Evolutionary conservation across 23 red algal genomes (phyloP), one percentile per base, ranked within the genome.

Genomic region (Gracilaria gracilis): DNA sequence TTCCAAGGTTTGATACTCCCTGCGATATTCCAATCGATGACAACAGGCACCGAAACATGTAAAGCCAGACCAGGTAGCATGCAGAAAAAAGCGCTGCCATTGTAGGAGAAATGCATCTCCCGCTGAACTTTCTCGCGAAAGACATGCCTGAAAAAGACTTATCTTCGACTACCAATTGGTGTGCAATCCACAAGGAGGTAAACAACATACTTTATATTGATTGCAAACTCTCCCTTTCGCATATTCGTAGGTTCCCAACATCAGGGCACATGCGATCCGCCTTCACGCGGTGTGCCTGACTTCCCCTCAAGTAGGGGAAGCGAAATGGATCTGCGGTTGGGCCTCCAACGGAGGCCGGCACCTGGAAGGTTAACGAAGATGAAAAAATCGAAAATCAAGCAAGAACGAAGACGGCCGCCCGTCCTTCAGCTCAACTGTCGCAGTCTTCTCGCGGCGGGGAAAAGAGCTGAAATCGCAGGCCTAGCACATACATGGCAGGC

Each of bases 201-300:
- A n/a, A 58, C 7, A n/a, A n/a, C n/a, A 58, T 58, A 58, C 54
- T 58, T 58, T 20, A 58, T n/a, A 58, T 38, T 38, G 35, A 70
- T 15, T n/a, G n/a, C n/a, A n/a, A 25, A 25, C 65, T 24, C 42
- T 46, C 42, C 42, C 4, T 46, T 46, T 46, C 42, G 42, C 5
- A 46, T 7, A 46, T 46, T 46, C 11, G 42, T 46, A 46, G 5
- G 42, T 46, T 7, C 42, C 42, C 42, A 46, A 46, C 42, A 11
- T 46, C 42, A 46, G 59, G 59, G 59, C 59, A 62, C 59, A 62
- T 62, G 67, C 67, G 67, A 73, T 73, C 67, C 67, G 67, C 67
- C 67, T 40, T 73, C 67, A 73, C 67, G 62, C 32, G 62, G 62
- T 67, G 62, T 67, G 62, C 62, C 62, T 67, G 62, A 33, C 62